Evolutionary conservation across 352 stramenopile genomes (phyloP).

Genomic region (Phytophthora hibernalis): DNA sequence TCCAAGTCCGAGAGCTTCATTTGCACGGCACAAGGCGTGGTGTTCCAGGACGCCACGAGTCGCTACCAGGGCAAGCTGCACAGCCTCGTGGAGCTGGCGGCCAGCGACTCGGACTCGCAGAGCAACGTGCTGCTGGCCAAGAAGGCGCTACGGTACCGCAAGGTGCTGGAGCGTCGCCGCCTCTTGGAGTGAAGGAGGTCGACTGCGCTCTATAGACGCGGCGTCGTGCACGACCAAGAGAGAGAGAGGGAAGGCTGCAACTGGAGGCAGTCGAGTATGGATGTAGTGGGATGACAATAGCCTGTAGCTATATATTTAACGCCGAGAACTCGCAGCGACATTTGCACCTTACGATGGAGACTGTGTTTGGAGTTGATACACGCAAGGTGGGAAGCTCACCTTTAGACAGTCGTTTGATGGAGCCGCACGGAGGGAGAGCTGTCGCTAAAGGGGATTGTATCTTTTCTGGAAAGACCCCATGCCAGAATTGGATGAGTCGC

Average conservation of each 20-base stretch:
- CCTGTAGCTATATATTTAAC: constrained; percentile 34
- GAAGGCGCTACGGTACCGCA: constrained; percentile 46
- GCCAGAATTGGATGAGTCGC: no score
- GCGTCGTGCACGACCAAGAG: background rate
- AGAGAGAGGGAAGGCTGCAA: background rate
- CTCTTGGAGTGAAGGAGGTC: constrained; percentile 13
- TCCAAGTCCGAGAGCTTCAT: constrained; percentile 50
- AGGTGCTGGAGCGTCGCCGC: constrained; percentile 34
- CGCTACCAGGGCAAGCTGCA: constrained; percentile 27
- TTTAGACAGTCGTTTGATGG: no score
- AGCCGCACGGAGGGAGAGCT: no score
- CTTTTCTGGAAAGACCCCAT: no score
- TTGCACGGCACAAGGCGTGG: constrained; percentile 38
- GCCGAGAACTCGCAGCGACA: no score
- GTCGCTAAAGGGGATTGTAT: no score
- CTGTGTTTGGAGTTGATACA: no score
- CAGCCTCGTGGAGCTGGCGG: constrained; percentile 29
- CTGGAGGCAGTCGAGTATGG: background rate
- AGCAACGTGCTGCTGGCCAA: constrained; percentile 44
- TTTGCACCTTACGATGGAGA: no score
- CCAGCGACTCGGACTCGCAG: constrained; percentile 24
- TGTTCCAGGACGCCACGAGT: constrained; percentile 35
- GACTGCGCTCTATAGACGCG: constrained; percentile 6
- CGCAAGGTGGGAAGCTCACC: no score
- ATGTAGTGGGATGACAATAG: constrained; percentile 19